A percentile compares a stretch with the other conserved stretches of the same genome.
Conservation (phyloP, 805 yeast species). For the Zygoascus bituminiphila region DNA sequence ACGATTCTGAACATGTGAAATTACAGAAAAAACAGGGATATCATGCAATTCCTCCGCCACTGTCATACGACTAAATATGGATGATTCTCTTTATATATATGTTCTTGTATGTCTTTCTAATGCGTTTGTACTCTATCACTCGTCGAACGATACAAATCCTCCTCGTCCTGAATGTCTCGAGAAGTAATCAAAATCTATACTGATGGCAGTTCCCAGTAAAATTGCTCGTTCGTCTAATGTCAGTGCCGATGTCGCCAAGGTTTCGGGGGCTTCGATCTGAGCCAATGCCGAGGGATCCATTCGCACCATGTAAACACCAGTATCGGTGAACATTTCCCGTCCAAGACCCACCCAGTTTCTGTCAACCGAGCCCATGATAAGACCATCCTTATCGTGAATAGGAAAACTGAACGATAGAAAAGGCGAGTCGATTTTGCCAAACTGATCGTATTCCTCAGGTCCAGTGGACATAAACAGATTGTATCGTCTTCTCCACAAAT, state of each 20-base stretch:
- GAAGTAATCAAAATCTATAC: constrained; percentile 93
- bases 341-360: constrained; percentile 95
- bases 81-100: not conserved
- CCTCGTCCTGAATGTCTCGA: constrained; percentile 63
- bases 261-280: constrained; percentile 47
- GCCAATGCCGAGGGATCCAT: constrained; percentile 64
- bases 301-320: constrained; percentile 82
- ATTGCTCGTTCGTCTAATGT: constrained; percentile 79
- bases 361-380: constrained; percentile 67
- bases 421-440: constrained; percentile 81
- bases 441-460: constrained; percentile 54
- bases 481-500: constrained; percentile 84
- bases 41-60: constrained; percentile 13
- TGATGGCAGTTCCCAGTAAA: constrained; percentile 76
- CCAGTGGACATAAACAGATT: constrained; percentile 48
- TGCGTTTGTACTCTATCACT: no score
- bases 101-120: no score
- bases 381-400: constrained; percentile 48
- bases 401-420: constrained; percentile 84
- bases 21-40: constrained; percentile 1
- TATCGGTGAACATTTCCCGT: constrained; percentile 86
- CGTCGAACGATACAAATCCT: constrained; percentile 16
- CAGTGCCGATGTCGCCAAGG: constrained; percentile 40
- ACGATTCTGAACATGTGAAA: constrained; percentile 1
- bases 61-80: constrained; percentile 1